Conservation (phyloP, 495 filamentous ascomycete genomes). For the Penicillium mononematosum region DNA sequence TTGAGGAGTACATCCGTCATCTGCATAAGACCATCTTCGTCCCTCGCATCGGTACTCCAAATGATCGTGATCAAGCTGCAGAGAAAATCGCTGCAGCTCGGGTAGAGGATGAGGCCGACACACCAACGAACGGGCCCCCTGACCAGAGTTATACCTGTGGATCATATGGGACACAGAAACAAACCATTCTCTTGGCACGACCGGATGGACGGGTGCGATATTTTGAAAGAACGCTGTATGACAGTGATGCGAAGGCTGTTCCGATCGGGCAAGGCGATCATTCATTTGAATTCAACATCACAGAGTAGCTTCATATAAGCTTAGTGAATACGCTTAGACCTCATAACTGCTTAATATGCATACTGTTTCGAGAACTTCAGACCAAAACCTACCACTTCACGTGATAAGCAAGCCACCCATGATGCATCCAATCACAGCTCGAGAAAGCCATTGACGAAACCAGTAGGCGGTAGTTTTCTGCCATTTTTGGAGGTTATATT, state of each 20-base stretch:
- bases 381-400: neutral
- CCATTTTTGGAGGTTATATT: constrained; percentile 23
- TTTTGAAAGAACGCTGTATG: constrained; percentile 80
- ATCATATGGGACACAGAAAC: constrained; percentile 87
- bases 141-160: constrained; percentile 36
- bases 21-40: constrained; percentile 83
- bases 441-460: neutral
- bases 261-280: constrained; percentile 59
- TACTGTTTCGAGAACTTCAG: neutral
- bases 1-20: constrained; percentile 67
- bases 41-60: constrained; percentile 63
- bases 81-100: constrained; percentile 53
- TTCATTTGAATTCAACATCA: constrained; percentile 40
- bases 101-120: constrained; percentile 25
- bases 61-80: constrained; percentile 29
- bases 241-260: constrained; percentile 61
- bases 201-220: constrained; percentile 74
- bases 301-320: constrained; percentile 8
- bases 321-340: neutral
- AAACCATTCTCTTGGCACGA: constrained; percentile 81
- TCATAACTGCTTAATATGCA: neutral
- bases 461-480: constrained; percentile 11
- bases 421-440: neutral
- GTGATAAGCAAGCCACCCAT: neutral
- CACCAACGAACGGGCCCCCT: constrained; percentile 19